Percentiles rank a stretch among this genome's conserved stretches.
Evolutionary conservation across 495 filamentous ascomycete genomes (phyloP).

Genomic region (Hypomontagnella submonticulosa): DNA sequence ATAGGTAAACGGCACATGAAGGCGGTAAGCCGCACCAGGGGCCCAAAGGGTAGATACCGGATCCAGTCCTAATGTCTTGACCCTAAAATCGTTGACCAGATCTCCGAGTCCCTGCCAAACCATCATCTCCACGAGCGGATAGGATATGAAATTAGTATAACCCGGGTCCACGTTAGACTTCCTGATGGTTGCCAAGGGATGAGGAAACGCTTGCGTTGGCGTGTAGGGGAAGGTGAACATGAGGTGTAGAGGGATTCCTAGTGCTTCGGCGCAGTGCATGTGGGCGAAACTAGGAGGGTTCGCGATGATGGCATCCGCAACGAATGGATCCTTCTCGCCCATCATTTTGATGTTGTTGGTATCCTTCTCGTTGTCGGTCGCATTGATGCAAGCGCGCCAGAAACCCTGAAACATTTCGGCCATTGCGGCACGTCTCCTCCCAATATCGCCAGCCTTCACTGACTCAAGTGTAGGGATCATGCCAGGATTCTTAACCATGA

Average conservation of each 20-base stretch:
- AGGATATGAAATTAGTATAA: constrained; percentile 76
- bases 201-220: constrained; percentile 72
- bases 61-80: constrained; percentile 68
- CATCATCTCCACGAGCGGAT: constrained; percentile 77
- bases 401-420: constrained; percentile 70
- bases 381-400: constrained; percentile 70
- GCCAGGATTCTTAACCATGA: constrained; percentile 84
- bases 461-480: constrained; percentile 73
- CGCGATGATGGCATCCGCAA: constrained; percentile 79
- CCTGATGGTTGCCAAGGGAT: constrained; percentile 75
- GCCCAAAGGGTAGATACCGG: constrained; percentile 73
- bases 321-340: constrained; percentile 62
- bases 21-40: constrained; percentile 67
- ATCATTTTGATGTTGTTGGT: constrained; percentile 64
- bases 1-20: constrained; percentile 73
- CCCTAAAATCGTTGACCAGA: constrained; percentile 71
- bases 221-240: constrained; percentile 75
- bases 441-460: constrained; percentile 73
- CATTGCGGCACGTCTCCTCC: constrained; percentile 67
- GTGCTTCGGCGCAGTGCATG: constrained; percentile 71
- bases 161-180: constrained; percentile 66
- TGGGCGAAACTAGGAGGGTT: constrained; percentile 76
- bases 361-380: constrained; percentile 65
- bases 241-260: constrained; percentile 72
- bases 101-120: constrained; percentile 72